These are phyloP conservation scores for Ustilago loliicola DNA, from an alignment of 1,284 basidiomycete species.

Conservation along the genomic window DNA sequence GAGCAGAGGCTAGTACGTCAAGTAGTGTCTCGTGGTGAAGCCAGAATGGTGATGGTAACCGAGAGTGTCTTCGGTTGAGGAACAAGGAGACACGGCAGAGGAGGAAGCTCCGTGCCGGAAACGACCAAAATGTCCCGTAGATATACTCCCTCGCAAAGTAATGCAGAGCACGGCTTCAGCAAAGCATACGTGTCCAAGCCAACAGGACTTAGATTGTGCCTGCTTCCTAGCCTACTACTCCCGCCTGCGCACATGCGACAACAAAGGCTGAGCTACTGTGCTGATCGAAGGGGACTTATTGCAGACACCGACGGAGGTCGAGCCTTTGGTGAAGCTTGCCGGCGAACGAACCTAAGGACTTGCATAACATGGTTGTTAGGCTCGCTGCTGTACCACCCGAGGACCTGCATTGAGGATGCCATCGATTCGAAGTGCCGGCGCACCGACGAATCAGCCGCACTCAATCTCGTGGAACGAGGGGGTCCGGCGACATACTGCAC, in stretches of 20 bases:
- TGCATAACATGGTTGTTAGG: not conserved
- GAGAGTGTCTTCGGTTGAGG: not conserved
- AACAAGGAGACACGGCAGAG: not conserved
- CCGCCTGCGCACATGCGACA: not conserved
- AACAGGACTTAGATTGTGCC: not conserved
- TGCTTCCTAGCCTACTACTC: not conserved
- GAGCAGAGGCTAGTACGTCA: not conserved
- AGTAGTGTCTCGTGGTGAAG: not conserved
- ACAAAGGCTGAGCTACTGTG: not conserved
- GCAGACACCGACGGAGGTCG: not conserved
- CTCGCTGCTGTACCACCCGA: not conserved
- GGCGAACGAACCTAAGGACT: not conserved
- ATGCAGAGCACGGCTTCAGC: not conserved
- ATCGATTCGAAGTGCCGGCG: not conserved
- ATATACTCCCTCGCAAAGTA: not conserved
- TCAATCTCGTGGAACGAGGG: not conserved
- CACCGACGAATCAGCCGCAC: not conserved
- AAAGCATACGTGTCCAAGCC: not conserved
- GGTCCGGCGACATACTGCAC: not conserved
- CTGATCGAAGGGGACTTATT: not conserved
- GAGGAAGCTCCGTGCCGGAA: not conserved
- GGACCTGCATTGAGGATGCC: not conserved
- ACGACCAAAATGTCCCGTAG: not conserved
- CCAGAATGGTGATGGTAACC: not conserved
- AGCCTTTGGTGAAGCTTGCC: slow-evolving; percentile 1